Conservation (phyloP, 73 alveolate species). For the Paramecium caudatum region DNA sequence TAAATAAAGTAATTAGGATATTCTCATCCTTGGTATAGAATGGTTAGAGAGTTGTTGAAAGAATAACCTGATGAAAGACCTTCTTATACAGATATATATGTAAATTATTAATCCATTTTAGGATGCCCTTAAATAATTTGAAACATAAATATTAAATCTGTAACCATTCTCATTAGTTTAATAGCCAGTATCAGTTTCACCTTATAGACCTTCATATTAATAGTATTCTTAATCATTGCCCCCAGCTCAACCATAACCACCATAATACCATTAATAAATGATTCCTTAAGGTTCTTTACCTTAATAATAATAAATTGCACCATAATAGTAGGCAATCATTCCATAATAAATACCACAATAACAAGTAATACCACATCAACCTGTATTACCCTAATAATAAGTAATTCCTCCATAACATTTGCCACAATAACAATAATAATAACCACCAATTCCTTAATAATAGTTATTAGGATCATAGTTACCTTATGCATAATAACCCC, state of each 20-base stretch:
- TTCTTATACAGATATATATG: constrained; percentile 38
- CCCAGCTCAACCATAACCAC: background rate
- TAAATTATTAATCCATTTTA: background rate
- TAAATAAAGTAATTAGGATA: background rate
- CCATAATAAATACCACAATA: background rate
- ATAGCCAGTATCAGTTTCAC: background rate
- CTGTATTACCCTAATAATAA: background rate
- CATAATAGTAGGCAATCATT: background rate
- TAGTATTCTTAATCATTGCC: background rate
- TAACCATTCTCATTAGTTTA: background rate
- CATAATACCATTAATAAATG: constrained; percentile 8
- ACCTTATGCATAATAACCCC: background rate
- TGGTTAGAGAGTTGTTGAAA: constrained; percentile 51
- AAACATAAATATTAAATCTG: background rate
- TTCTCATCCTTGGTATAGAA: constrained; percentile 34
- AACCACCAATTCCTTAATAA: background rate
- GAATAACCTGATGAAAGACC: constrained; percentile 65
- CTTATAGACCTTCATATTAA: background rate
- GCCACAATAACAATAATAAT: background rate
- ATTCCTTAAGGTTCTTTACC: no score
- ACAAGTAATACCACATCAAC: background rate
- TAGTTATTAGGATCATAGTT: background rate
- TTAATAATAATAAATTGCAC: background rate
- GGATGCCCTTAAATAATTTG: constrained; percentile 56
- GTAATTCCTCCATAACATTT: background rate